Evolutionary conservation across 768 basidiomycete genomes (phyloP).

Genomic region (Lenzites betulinus): DNA sequence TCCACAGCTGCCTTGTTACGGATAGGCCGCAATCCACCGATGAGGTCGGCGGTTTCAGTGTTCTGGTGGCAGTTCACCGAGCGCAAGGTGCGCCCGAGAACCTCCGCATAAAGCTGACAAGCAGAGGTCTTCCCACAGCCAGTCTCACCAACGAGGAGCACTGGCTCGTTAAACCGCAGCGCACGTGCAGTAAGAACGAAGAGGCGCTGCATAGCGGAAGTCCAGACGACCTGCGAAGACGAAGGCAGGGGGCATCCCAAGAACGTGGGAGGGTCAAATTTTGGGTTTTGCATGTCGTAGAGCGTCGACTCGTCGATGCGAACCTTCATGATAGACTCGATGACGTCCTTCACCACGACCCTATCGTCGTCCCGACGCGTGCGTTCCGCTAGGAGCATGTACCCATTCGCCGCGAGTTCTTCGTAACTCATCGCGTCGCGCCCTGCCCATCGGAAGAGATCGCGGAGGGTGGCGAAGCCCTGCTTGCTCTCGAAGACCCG

Average conservation of each 20-base stretch:
- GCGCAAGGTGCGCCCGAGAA: slow-evolving; percentile 58
- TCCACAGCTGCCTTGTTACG: slow-evolving; percentile 68
- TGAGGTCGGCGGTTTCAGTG: slow-evolving; percentile 95
- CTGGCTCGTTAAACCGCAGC: slow-evolving; percentile 87
- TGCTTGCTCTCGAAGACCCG: slow-evolving; percentile 98
- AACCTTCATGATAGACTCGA: slow-evolving; percentile 89
- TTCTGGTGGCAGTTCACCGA: slow-evolving; percentile 96
- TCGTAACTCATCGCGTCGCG: slow-evolving; percentile 88
- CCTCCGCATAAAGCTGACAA: slow-evolving; percentile 84
- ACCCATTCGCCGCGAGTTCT: slow-evolving; percentile 93
- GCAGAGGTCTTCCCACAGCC: slow-evolving; percentile 98
- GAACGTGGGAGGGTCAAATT: slow-evolving; percentile 44
- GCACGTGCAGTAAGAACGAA: slow-evolving; percentile 86
- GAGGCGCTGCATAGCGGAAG: slow-evolving; percentile 86
- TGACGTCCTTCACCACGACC: slow-evolving; percentile 85
- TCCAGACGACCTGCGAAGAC: slow-evolving; percentile 76
- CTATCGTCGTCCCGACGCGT: slow-evolving; percentile 86
- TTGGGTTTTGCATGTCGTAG: slow-evolving; percentile 57
- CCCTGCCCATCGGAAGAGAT: slow-evolving; percentile 96
- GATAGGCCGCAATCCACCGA: slow-evolving; percentile 89
- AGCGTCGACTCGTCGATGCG: slow-evolving; percentile 69
- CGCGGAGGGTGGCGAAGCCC: slow-evolving; percentile 94
- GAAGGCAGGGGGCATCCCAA: slow-evolving; percentile 59
- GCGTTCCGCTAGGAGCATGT: slow-evolving; percentile 95
- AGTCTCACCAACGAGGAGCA: slow-evolving; percentile 95